Evolutionary conservation across 306 rosid species (phyloP), one percentile per base, ranked within the genome.

Genomic region (Acacia melanoxylon): DNA sequence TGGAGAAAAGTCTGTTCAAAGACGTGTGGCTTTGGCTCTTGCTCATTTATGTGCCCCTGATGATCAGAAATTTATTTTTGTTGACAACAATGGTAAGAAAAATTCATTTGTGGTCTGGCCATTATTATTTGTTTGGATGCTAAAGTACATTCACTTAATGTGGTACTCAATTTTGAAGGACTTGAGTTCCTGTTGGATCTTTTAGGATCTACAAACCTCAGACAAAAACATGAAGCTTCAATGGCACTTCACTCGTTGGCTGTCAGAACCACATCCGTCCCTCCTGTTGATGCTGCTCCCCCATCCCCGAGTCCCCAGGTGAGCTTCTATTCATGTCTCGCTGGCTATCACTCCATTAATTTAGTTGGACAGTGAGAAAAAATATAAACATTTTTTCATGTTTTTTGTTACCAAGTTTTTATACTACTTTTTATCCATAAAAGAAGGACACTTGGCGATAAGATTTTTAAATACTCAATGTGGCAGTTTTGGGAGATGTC

Each of bases 261-360:
- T 40, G 71, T 84, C 81, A 92, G 87, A 89, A 84, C 91, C 75
- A 80, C 48, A 82, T 59, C 88, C 67, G 86, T 85, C 79, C 87
- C 98, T 86, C 90, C 88, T 46, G 84, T 83, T 59, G 94, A 91
- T 87, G 90, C 88, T 56, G 94, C 91, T 83, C 93, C 96, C 56
- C 93, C 89, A 44, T 92, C 98, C 58, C 94, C 97, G 74, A 85
- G 92, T 51, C 91, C 86, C 35, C 91, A 92, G 98, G 98, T 88
- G 68, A 72, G 51, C 77, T 37, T 54, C 69, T 65, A 12, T 71
- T 40, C 29, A 41, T 81, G 24, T 49, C 54, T 68, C 16, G 24
- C 63, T 67, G 33, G 27, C 15, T 31, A 31, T 63, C 51, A 31
- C 14, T 48, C 22, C 67, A 12, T 79, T 58, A 6, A 20, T 74